A percentile compares a stretch with the other conserved stretches of the same genome.
Conservation (phyloP, 2,329 filamentous ascomycete genomes). For the Xylariaceae sp. region DNA sequence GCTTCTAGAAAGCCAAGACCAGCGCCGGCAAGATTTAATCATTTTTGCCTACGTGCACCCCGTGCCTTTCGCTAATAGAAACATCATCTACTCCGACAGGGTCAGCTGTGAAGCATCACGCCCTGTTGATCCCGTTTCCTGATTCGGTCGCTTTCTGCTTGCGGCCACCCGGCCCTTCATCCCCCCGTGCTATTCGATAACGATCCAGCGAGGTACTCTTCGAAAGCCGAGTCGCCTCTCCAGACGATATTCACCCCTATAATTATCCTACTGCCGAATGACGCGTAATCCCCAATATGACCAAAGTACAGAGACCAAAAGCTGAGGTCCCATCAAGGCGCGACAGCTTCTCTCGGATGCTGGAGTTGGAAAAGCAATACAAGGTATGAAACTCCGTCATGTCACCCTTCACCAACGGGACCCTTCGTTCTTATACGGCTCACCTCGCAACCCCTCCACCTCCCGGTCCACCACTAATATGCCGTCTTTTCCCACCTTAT, state of each 20-base stretch:
- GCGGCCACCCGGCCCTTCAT: conserved; percentile 26
- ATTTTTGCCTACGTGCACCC: conserved; percentile 12
- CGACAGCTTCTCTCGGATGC: conserved; percentile 54
- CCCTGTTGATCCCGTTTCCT: conserved; percentile 11
- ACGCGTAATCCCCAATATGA: conserved; percentile 31
- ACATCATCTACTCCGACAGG: conserved; percentile 10
- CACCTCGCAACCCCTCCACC: conserved; percentile 13
- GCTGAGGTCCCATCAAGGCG: conserved; percentile 29
- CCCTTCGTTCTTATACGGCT: conserved; percentile 7
- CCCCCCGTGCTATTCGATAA: conserved; percentile 4
- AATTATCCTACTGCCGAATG: conserved; percentile 11
- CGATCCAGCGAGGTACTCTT: conserved; percentile 7
- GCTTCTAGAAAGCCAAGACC: conserved; percentile 19
- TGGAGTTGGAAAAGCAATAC: conserved; percentile 54
- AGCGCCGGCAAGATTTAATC: conserved; percentile 15
- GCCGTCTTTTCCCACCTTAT: conserved; percentile 24
- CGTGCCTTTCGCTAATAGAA: conserved; percentile 6
- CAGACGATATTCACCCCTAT: conserved; percentile 4
- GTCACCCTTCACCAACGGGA: conserved; percentile 18
- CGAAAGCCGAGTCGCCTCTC: conserved; percentile 2
- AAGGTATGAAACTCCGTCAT: conserved; percentile 44
- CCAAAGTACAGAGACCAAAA: conserved; percentile 23
- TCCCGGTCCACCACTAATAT: conserved; percentile 23
- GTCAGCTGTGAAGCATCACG: conserved; percentile 11
- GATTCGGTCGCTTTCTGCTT: conserved; percentile 13